These are phyloP conservation scores for Podaxis sp. DNA, from an alignment of 768 basidiomycete species.

Conservation along the genomic window DNA sequence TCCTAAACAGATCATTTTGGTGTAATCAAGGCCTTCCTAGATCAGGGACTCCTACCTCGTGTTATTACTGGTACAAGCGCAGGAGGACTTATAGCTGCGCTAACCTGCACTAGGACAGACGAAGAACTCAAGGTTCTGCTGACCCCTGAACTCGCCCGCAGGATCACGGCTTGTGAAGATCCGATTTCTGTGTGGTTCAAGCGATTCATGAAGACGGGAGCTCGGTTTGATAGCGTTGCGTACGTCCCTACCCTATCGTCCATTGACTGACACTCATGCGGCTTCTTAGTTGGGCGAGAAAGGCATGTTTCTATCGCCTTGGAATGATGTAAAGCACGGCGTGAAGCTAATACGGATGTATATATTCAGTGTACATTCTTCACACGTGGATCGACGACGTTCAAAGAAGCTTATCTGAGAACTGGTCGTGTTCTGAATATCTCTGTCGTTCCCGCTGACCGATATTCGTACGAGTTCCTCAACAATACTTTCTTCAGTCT, in stretches of 20 bases:
- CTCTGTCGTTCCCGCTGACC: constrained; percentile 87
- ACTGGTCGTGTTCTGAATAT: constrained; percentile 95
- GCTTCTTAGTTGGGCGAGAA: constrained; percentile 73
- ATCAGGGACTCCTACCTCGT: constrained; percentile 81
- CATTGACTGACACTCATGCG: constrained; percentile 7
- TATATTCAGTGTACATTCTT: constrained; percentile 74
- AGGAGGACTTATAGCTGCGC: constrained; percentile 75
- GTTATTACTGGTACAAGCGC: constrained; percentile 96
- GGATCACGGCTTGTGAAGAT: constrained; percentile 82
- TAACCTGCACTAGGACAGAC: constrained; percentile 87
- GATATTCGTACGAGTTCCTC: constrained; percentile 65
- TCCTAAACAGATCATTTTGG: constrained; percentile 73
- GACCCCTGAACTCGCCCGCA: constrained; percentile 81
- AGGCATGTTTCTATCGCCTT: constrained; percentile 46
- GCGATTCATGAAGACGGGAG: constrained; percentile 83
- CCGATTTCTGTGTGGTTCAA: constrained; percentile 65
- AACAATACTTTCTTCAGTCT: background rate
- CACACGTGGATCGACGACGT: constrained; percentile 91
- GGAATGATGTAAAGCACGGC: background rate
- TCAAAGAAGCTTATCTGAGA: constrained; percentile 89
- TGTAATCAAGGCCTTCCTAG: constrained; percentile 89
- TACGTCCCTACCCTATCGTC: constrained; percentile 22
- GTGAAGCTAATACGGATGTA: background rate
- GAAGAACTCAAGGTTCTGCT: constrained; percentile 79
- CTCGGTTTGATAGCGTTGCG: constrained; percentile 86